phyloP scores from a whole-genome alignment of 495 filamentous ascomycete species.

The Aspergillus steynii region DNA sequence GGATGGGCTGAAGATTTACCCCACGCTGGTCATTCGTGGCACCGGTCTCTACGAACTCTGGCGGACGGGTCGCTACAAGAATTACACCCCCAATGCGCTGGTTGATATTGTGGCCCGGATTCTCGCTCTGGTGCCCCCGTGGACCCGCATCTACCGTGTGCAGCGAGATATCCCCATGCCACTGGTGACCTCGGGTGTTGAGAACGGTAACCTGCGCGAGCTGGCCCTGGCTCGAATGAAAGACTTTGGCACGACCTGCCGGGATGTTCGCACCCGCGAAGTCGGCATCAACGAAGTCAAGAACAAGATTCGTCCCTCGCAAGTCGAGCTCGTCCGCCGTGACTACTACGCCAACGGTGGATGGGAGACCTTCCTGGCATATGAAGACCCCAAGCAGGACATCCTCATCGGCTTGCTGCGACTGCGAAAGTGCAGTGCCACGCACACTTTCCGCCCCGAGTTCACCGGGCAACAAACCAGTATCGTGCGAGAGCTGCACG shows the following conservation, averaged over 20 bases:
- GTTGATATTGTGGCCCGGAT: constrained; percentile 96
- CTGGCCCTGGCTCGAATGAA: constrained; percentile 94
- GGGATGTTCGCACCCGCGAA: constrained; percentile 96
- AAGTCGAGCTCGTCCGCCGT: constrained; percentile 93
- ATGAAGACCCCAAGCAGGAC: constrained; percentile 98
- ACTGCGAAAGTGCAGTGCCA: constrained; percentile 83
- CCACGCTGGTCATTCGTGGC: constrained; percentile 94
- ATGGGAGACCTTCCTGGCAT: constrained; percentile 98
- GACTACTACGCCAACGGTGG: constrained; percentile 95
- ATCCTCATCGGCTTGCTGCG: constrained; percentile 92
- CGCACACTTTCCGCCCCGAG: constrained; percentile 88
- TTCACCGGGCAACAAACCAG: constrained; percentile 84
- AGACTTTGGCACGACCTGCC: constrained; percentile 95
- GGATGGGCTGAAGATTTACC: constrained; percentile 98
- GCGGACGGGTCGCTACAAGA: constrained; percentile 95
- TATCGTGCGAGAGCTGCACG: constrained; percentile 90
- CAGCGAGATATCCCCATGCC: constrained; percentile 99
- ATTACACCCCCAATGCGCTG: constrained; percentile 95
- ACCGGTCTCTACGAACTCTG: constrained; percentile 97
- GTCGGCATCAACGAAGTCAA: constrained; percentile 99
- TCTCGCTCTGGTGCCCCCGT: constrained; percentile 89
- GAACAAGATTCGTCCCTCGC: constrained; percentile 93
- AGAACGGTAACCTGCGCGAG: constrained; percentile 96
- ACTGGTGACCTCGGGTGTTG: constrained; percentile 91
- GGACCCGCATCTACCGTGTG: constrained; percentile 98